These are phyloP conservation scores for Epichloe sibirici DNA, from an alignment of 2,329 filamentous ascomycete species.

Conservation along the genomic window DNA sequence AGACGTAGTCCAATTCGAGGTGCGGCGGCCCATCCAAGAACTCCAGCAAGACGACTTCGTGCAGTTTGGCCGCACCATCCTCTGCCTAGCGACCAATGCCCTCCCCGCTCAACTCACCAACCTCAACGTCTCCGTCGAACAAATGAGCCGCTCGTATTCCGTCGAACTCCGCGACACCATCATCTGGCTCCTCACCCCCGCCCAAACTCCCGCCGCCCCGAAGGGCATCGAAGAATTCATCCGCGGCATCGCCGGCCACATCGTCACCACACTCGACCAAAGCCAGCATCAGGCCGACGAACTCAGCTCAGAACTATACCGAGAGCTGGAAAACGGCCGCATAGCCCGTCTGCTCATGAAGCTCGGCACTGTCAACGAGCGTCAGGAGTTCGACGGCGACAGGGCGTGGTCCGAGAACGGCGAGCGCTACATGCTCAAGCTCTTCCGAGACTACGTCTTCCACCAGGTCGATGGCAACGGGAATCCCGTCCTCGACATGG, in stretches of 20 bases:
- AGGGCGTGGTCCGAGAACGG: slow-evolving; percentile 81
- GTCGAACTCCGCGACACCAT: slow-evolving; percentile 68
- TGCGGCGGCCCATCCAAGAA: slow-evolving; percentile 54
- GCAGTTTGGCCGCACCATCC: slow-evolving; percentile 70
- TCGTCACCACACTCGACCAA: slow-evolving; percentile 64
- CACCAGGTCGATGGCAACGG: slow-evolving; percentile 85
- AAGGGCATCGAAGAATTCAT: slow-evolving; percentile 75
- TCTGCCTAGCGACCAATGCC: slow-evolving; percentile 68
- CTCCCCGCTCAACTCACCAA: slow-evolving; percentile 42
- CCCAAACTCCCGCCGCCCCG: slow-evolving; percentile 34
- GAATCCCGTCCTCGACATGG: slow-evolving; percentile 72
- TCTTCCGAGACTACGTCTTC: slow-evolving; percentile 95
- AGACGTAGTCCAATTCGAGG: slow-evolving; percentile 78
- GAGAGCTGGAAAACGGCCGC: slow-evolving; percentile 83
- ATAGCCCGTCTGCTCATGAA: slow-evolving; percentile 71
- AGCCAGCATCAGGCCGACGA: slow-evolving; percentile 70
- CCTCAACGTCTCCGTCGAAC: slow-evolving; percentile 58
- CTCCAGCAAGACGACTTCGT: slow-evolving; percentile 80
- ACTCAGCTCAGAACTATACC: slow-evolving; percentile 55
- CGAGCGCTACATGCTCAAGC: slow-evolving; percentile 81
- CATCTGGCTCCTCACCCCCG: slow-evolving; percentile 64
- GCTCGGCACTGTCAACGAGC: slow-evolving; percentile 77
- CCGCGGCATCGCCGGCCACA: slow-evolving; percentile 62
- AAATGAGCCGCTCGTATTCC: slow-evolving; percentile 65
- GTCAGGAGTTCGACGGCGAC: slow-evolving; percentile 71